Evolutionary conservation across 2,329 filamentous ascomycete species (phyloP), one percentile per base, ranked within the genome.

Genomic region (Bimuria novae-zelandiae): DNA sequence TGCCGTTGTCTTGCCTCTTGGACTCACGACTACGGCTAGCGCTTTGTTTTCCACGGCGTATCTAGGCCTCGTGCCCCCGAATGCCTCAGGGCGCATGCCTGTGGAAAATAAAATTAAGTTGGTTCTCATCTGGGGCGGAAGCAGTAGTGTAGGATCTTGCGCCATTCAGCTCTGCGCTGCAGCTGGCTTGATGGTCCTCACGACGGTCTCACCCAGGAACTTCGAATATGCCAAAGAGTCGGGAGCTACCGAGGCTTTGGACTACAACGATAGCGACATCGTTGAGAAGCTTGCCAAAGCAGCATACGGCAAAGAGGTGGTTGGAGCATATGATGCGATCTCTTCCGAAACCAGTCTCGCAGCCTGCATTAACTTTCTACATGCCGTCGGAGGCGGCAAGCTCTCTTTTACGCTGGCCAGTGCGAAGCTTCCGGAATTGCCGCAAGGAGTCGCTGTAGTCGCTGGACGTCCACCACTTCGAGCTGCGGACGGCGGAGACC

Each of bases 111-210:
- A 49, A 3, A 25, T 48, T 11, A 54, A 56, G 35, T 37, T 27
- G 7, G 27, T 55, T n/a, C 54, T 82, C 5, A 61, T 81, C 16
- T 82, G 78, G 76, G 80, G 80, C 3, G 82, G 79, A 0, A 70
- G 75, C 4, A 51, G 56, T 25, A 52, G 45, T 16, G 60, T 78
- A 22, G 59, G 77, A 6, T 75, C 75, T 29, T 68, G 62, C 11
- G 73, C 70, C 1, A 68, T 78, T 11, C 76, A 79, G 49, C 57
- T 76, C 3, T 71, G 69, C 1, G 62, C 57, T 0, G 68, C 71
- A 0, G 58, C 69, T 11, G 75, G 75, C 0, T 72, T 73, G 62
- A 22, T 72, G 74, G 32, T 53, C 29, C 16, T 46, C 40, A 70
- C 75, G 6, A 79, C 76, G 8, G 74, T 73, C 55, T 79, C 77